These are phyloP conservation scores for Vishniacozyma victoriae DNA, from an alignment of 768 basidiomycete genomes.

Conservation along the genomic window DNA sequence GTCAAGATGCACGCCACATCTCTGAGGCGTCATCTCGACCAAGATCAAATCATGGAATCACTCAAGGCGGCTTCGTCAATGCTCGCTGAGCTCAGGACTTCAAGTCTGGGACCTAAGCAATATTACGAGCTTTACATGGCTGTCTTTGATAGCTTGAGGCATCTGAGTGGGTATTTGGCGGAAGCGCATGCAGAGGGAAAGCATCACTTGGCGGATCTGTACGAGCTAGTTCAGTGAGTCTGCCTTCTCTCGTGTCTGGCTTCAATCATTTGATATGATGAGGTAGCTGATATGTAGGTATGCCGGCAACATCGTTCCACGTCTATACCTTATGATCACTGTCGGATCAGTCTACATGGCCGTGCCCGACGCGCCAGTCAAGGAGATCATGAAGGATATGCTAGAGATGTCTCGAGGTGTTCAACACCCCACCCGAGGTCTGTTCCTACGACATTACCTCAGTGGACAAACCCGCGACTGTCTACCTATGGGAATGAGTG, in stretches of 20 bases:
- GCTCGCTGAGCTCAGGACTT: conserved; percentile 92
- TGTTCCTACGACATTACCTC: conserved; percentile 93
- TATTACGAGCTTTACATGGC: conserved; percentile 99
- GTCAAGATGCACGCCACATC: conserved; percentile 66
- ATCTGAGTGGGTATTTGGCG: conserved; percentile 85
- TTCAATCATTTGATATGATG: not conserved
- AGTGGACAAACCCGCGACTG: conserved; percentile 95
- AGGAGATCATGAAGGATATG: conserved; percentile 99
- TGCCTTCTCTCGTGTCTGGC: not conserved
- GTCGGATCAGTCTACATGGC: conserved; percentile 99
- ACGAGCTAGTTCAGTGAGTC: conserved; percentile 95
- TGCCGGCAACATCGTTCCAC: conserved; percentile 43
- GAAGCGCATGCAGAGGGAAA: conserved; percentile 86
- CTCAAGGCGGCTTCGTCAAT: conserved; percentile 94
- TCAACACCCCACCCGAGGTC: conserved; percentile 89
- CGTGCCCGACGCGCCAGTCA: conserved; percentile 89
- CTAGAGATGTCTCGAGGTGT: conserved; percentile 99
- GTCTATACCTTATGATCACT: conserved; percentile 87
- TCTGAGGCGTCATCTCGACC: conserved; percentile 88
- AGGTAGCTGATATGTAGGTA: conserved; percentile 12
- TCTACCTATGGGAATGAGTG: conserved; percentile 76
- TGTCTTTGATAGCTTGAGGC: conserved; percentile 91
- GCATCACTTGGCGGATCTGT: conserved; percentile 96
- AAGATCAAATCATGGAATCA: conserved; percentile 97
- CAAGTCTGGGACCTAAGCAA: conserved; percentile 80